Conservation (phyloP, 352 stramenopile species). For the Pythium apleroticum region DNA sequence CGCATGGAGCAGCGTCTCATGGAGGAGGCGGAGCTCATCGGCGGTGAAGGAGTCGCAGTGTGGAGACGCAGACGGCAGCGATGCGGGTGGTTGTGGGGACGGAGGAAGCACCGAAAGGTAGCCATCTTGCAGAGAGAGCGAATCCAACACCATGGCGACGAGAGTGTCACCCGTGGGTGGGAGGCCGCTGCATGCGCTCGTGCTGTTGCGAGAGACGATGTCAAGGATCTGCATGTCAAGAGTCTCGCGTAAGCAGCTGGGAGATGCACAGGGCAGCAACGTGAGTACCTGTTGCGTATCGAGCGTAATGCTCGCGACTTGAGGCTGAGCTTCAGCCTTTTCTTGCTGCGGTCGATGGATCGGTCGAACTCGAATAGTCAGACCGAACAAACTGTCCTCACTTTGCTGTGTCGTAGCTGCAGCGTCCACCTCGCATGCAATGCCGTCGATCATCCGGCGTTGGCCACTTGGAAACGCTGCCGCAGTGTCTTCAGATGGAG, state of each 20-base stretch:
- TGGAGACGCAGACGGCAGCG: background rate
- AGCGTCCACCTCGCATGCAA: conserved; percentile 10
- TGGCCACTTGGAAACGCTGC: background rate
- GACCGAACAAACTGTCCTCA: background rate
- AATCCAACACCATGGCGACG: background rate
- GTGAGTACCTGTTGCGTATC: conserved; percentile 7
- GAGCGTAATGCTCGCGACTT: conserved; percentile 1
- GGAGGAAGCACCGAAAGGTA: background rate
- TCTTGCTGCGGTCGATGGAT: background rate
- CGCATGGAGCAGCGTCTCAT: conserved; percentile 25
- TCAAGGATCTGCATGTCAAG: conserved; percentile 1
- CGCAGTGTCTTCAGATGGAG: background rate
- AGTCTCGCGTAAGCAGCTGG: background rate
- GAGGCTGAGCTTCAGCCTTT: background rate
- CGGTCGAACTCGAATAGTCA: background rate
- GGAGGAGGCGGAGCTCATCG: conserved; percentile 31
- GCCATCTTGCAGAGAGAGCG: conserved; percentile 2
- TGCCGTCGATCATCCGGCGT: conserved; percentile 4
- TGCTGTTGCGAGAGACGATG: background rate
- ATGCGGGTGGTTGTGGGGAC: background rate
- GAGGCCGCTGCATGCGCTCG: background rate
- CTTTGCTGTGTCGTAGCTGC: background rate
- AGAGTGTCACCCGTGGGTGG: conserved; percentile 2
- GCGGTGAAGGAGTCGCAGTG: conserved; percentile 8
- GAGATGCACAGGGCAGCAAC: background rate